A percentile compares a stretch with the other conserved stretches of the same genome.
Conservation (phyloP, 2,329 filamentous ascomycete genomes). For the Sphaerulina vaccinii region DNA sequence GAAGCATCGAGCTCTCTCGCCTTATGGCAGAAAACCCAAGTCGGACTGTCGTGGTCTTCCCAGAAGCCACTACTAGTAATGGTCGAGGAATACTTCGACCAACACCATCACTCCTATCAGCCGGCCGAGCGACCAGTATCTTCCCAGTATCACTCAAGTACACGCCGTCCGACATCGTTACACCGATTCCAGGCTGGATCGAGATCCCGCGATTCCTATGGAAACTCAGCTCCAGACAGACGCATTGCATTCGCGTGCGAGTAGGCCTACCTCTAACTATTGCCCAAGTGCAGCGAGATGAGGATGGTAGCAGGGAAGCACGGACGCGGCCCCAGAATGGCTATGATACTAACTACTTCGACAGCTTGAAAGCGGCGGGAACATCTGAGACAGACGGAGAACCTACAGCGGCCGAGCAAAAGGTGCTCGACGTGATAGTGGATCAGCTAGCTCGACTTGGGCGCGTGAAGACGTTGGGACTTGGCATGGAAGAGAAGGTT, state of each 20-base stretch:
- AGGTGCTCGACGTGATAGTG: slow-evolving; percentile 72
- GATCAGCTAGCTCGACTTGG: slow-evolving; percentile 86
- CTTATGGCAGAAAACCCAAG: slow-evolving; percentile 68
- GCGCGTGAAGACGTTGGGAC: slow-evolving; percentile 80
- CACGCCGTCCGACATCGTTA: slow-evolving; percentile 83
- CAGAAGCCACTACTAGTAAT: slow-evolving; percentile 92
- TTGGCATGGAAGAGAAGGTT: slow-evolving; percentile 79
- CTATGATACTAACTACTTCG: slow-evolving; percentile 49
- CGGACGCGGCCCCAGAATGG: slow-evolving; percentile 29
- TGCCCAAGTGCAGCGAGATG: slow-evolving; percentile 37
- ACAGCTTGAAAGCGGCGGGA: slow-evolving; percentile 41
- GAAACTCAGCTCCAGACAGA: slow-evolving; percentile 79
- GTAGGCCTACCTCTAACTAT: slow-evolving; percentile 70
- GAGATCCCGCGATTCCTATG: slow-evolving; percentile 74
- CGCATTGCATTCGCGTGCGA: slow-evolving; percentile 85
- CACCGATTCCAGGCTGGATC: slow-evolving; percentile 68
- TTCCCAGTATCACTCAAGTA: slow-evolving; percentile 92
- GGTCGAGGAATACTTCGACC: slow-evolving; percentile 85
- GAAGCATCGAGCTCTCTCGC: slow-evolving; percentile 38
- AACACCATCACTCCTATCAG: slow-evolving; percentile 71
- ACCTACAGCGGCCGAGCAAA: slow-evolving; percentile 59
- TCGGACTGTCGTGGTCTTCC: slow-evolving; percentile 81
- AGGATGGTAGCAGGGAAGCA: slow-evolving; percentile 28
- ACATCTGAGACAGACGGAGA: slow-evolving; percentile 20
- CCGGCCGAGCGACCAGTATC: slow-evolving; percentile 67